phyloP scores from a whole-genome alignment of 1,284 basidiomycete species.

The Pholiota adiposa region DNA sequence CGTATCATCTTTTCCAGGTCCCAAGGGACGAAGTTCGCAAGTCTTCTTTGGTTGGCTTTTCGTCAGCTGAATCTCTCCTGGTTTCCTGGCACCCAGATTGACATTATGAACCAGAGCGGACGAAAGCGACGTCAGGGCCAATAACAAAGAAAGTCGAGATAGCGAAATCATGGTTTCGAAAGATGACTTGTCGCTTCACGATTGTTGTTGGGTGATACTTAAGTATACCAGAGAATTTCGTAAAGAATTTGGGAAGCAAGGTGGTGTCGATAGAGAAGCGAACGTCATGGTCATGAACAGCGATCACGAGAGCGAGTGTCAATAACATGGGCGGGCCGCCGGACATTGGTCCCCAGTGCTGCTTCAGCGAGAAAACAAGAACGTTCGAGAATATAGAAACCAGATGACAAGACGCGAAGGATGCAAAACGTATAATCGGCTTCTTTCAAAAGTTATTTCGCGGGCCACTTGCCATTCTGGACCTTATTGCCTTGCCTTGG shows the following conservation, averaged over 20 bases:
- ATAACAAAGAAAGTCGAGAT: not conserved
- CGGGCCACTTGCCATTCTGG: not conserved
- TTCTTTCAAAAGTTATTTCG: too few relatives aligned
- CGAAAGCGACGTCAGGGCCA: not conserved
- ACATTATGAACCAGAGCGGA: not conserved
- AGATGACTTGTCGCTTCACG: not conserved
- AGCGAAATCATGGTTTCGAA: not conserved
- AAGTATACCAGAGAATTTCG: not conserved
- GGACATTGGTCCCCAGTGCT: not conserved
- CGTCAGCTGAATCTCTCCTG: not conserved
- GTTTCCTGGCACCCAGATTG: not conserved
- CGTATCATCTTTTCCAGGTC: constrained; percentile 36
- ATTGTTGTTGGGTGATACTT: not conserved
- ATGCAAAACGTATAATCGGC: not conserved
- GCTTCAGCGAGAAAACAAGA: not conserved
- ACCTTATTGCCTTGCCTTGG: too few relatives aligned
- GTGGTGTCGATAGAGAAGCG: not conserved
- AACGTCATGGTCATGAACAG: not conserved
- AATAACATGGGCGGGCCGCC: not conserved
- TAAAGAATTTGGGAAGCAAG: not conserved
- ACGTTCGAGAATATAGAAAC: not conserved
- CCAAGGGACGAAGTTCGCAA: constrained; percentile 34
- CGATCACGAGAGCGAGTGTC: not conserved
- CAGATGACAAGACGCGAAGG: not conserved
- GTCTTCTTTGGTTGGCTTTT: constrained; percentile 4